Evolutionary conservation across 164 flowering plant genomes (phyloP).

Genomic region (Taxillus chinensis): DNA sequence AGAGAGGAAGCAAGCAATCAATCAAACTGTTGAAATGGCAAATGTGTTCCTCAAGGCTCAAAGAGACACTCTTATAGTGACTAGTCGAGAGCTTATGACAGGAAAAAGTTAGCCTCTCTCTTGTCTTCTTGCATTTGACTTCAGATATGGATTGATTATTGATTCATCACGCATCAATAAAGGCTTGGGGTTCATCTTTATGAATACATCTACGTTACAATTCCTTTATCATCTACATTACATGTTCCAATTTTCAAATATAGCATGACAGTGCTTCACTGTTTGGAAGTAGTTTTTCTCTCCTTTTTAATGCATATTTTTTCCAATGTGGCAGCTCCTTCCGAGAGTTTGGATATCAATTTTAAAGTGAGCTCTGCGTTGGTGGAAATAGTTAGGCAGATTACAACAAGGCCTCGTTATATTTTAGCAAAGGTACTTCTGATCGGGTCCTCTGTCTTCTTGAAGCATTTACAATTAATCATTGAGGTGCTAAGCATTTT

Average conservation of each 20-base stretch:
- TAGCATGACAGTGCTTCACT: background rate
- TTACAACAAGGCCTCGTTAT: slow-evolving; percentile 77
- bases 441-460: background rate
- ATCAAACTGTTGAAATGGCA: slow-evolving; percentile 60
- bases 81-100: slow-evolving; percentile 76
- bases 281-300: background rate
- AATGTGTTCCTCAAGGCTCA: slow-evolving; percentile 44
- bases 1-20: slow-evolving; percentile 81
- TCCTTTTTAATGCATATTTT: background rate
- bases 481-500: background rate
- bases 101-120: slow-evolving; percentile 64
- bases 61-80: slow-evolving; percentile 80
- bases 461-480: background rate
- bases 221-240: too few relatives aligned
- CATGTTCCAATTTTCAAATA: too few relatives aligned
- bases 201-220: too few relatives aligned
- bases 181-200: too few relatives aligned
- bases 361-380: slow-evolving; percentile 92
- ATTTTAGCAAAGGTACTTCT: slow-evolving; percentile 88
- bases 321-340: slow-evolving; percentile 52
- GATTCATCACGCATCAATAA: too few relatives aligned
- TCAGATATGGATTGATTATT: background rate
- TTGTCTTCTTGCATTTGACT: background rate
- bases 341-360: slow-evolving; percentile 88
- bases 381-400: slow-evolving; percentile 78